Base-by-base conservation (phyloP, 2,329 filamentous ascomycete species). In the Fusarium fracticaudum region DNA sequence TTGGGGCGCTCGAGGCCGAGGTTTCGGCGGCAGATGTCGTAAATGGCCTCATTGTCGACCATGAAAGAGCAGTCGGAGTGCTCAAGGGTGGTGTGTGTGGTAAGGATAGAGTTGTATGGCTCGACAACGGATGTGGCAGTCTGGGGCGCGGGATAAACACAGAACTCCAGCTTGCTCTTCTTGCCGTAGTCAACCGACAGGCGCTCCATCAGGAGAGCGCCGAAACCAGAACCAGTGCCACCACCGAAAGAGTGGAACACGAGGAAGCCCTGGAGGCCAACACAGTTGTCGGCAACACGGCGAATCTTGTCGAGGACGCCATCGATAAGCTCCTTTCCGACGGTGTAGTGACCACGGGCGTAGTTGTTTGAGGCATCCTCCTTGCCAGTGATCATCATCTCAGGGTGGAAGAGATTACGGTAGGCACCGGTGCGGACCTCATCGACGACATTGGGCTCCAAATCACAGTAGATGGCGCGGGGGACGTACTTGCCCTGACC, bases 311-410 rank as follows among this genome's bases (percentile, higher is more conserved):
- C 96, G 79, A 98, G 89, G 73, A 98, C 96, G 85, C 95, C 92
- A 85, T 99, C 96, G 80, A 98, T 98, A 86, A 99, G 91, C 90
- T 99, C 96, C 91, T 98, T 98, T 85, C 96, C 96, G 80, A 98
- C 95, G 75, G 96, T 99, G 91, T 99, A 99, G 90, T 99, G 96
- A 79, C 96, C 96, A 91, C 96, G 96, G 80, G 96, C 96, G 84
- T 98, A 98, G 92, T 99, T 99, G 93, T 99, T 99, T 79, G 96
- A 98, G 79, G 96, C 96, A 92, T 98, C 96, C 91, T 98, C 96
- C 92, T 98, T 98, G 87, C 96, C 96, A 77, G 94, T 98, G 87
- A 99, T 98, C 96, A 99, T 98, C 88, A 97, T 93, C 88, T 98
- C 96, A 69, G 96, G 96, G 89, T 98, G 96, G 92, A 98, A 98